Evolutionary conservation across 2,329 filamentous ascomycete species (phyloP).

Genomic region (Dactylellina cionopaga): DNA sequence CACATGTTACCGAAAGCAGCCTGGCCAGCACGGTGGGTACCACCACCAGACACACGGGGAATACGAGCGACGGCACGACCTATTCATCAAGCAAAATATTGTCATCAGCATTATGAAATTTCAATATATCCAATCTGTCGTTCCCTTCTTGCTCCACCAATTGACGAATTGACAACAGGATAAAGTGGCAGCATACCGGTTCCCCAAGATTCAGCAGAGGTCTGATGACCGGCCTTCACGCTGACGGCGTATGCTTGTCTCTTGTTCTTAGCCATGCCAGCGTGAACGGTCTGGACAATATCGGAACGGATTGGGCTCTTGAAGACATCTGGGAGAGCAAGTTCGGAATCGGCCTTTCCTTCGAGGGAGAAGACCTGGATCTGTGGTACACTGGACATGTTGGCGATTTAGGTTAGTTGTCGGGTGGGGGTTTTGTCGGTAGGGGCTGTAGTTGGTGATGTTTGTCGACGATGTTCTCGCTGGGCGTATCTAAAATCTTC

Average conservation of each 20-base stretch:
- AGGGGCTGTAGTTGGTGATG: slow-evolving; percentile 22
- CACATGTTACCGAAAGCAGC: slow-evolving; percentile 99
- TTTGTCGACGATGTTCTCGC: slow-evolving; percentile 45
- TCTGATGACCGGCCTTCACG: slow-evolving; percentile 99
- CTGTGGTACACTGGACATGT: slow-evolving; percentile 70
- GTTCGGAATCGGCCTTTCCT: slow-evolving; percentile 88
- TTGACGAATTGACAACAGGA: slow-evolving; percentile 32
- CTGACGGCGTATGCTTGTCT: slow-evolving; percentile 99
- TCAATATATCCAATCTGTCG: slow-evolving; percentile 15
- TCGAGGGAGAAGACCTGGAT: slow-evolving; percentile 97
- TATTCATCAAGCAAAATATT: slow-evolving; percentile 61
- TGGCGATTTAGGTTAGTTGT: slow-evolving; percentile 38
- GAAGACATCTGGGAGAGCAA: slow-evolving; percentile 97
- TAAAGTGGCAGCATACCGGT: slow-evolving; percentile 76
- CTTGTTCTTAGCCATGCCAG: slow-evolving; percentile 99
- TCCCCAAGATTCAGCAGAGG: slow-evolving; percentile 99
- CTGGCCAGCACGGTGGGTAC: slow-evolving; percentile 99
- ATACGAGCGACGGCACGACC: slow-evolving; percentile 99
- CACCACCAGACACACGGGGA: slow-evolving; percentile 99
- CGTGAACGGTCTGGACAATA: slow-evolving; percentile 97
- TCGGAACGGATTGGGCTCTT: slow-evolving; percentile 95
- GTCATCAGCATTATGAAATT: slow-evolving; percentile 34
- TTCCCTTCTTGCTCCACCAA: slow-evolving; percentile 37
- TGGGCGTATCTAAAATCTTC: slow-evolving; percentile 44
- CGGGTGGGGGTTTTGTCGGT: slow-evolving; percentile 20